These are phyloP conservation scores for Penicillium atrosanguineum DNA, from an alignment of 495 filamentous ascomycete species.

Conservation along the genomic window DNA sequence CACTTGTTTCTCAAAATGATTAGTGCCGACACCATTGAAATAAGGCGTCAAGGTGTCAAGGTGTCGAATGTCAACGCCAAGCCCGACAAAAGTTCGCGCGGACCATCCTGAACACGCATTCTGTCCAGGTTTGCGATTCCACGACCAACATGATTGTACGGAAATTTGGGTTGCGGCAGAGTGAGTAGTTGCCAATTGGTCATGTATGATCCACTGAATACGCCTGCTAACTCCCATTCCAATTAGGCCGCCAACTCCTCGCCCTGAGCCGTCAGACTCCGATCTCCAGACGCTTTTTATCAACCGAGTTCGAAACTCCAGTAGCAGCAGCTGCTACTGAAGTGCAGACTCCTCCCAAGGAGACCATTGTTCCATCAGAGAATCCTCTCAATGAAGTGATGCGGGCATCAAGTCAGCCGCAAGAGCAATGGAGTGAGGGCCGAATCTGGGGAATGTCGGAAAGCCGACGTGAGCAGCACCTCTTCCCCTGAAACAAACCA, in stretches of 20 bases:
- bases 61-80: slow-evolving; percentile 23
- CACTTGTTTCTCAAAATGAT: slow-evolving; percentile 6
- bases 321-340: slow-evolving; percentile 21
- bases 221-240: slow-evolving; percentile 5
- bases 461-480: slow-evolving; percentile 22
- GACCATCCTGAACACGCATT: slow-evolving; percentile 25
- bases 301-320: slow-evolving; percentile 33
- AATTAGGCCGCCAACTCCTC: slow-evolving; percentile 43
- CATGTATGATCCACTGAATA: background rate
- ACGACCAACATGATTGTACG: slow-evolving; percentile 44
- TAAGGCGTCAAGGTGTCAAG: background rate
- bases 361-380: slow-evolving; percentile 9
- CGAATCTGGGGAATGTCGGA: slow-evolving; percentile 9
- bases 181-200: slow-evolving; percentile 26
- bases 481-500: background rate
- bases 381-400: slow-evolving; percentile 18
- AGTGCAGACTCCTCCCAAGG: slow-evolving; percentile 14
- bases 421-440: background rate
- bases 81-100: slow-evolving; percentile 45
- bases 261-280: slow-evolving; percentile 37
- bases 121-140: slow-evolving; percentile 14
- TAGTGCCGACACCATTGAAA: slow-evolving; percentile 20
- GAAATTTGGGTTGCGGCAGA: slow-evolving; percentile 42
- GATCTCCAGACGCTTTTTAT: slow-evolving; percentile 37
- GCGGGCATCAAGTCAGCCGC: slow-evolving; percentile 6